Evolutionary conservation across 768 basidiomycete species (phyloP), one percentile per base, ranked within the genome.

Genomic region (Kwoniella bestiolae): DNA sequence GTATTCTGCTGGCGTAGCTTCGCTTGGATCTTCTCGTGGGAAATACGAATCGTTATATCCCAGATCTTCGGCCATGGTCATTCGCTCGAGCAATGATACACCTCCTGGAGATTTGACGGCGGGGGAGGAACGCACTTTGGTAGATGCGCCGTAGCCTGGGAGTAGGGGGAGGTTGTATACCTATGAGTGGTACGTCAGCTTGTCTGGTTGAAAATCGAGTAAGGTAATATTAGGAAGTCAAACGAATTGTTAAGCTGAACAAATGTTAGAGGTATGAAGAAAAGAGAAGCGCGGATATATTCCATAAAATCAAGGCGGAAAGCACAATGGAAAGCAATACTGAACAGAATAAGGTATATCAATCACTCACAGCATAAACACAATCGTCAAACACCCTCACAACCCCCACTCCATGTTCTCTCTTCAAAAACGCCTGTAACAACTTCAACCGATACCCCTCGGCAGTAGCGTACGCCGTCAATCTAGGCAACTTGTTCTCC

Each of bases 311-410:
- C n/a, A n/a, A n/a, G n/a, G n/a, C n/a, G n/a, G n/a, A n/a, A n/a
- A n/a, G n/a, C n/a, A n/a, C n/a, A n/a, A n/a, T n/a, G n/a, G n/a
- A n/a, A n/a, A n/a, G n/a, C n/a, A n/a, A n/a, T n/a, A n/a, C n/a
- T n/a, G n/a, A n/a, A n/a, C n/a, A n/a, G n/a, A n/a, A n/a, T n/a
- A n/a, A n/a, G n/a, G n/a, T n/a, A n/a, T n/a, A n/a, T n/a, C n/a
- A n/a, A n/a, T 47, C 21, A 73, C 91, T 83, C 67, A 94, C 94
- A 62, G 88, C 90, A 83, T 96, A 96, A 66, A 95, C 81, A 0
- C 93, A 94, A 82, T 97, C 94, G 78, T 96, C 94, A 70, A 92
- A 97, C 0, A 92, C 86, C 65, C 94, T 84, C 89, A 92, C 9
- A 82, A 84, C 80, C 2, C 79, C 80, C 11, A 94, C 93, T 60